A percentile compares a stretch with the other conserved stretches of the same genome.
These are phyloP conservation scores for Roridomyces roridus DNA, from an alignment of 768 basidiomycete species.

Conservation along the genomic window DNA sequence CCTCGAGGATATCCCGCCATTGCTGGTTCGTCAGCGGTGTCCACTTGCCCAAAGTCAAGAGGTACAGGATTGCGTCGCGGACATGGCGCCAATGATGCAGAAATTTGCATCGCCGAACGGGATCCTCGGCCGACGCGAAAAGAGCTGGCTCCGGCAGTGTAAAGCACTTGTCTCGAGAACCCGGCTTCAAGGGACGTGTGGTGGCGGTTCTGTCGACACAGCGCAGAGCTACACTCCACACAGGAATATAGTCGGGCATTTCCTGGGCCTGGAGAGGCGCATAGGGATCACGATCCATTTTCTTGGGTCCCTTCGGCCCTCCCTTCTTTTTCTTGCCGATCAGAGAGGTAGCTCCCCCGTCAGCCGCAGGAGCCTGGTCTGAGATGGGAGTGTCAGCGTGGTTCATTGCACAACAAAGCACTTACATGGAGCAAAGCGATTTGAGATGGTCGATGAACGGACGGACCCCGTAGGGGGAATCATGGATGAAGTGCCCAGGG, in stretches of 20 bases:
- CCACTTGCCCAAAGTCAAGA: background rate
- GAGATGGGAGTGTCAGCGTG: background rate
- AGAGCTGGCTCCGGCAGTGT: background rate
- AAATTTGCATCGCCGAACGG: background rate
- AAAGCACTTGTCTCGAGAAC: background rate
- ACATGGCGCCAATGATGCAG: background rate
- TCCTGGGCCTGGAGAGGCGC: background rate
- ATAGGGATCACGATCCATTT: background rate
- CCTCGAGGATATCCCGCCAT: background rate
- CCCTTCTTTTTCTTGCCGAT: background rate
- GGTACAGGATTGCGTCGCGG: background rate
- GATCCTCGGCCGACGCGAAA: background rate
- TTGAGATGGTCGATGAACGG: too few relatives aligned
- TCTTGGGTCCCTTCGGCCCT: background rate
- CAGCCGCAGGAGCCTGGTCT: background rate
- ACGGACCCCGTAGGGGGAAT: too few relatives aligned
- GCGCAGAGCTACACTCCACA: background rate
- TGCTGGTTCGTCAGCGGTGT: background rate
- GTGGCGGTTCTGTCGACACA: background rate
- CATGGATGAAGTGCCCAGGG: too few relatives aligned
- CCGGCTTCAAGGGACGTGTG: background rate
- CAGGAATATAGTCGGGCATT: background rate
- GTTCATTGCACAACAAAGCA: too few relatives aligned
- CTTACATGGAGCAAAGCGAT: too few relatives aligned
- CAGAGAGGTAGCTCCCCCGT: background rate